A percentile compares a stretch with the other conserved stretches of the same genome.
phyloP scores from a whole-genome alignment of 2,329 filamentous ascomycete species.

The Sarocladium kiliense region DNA sequence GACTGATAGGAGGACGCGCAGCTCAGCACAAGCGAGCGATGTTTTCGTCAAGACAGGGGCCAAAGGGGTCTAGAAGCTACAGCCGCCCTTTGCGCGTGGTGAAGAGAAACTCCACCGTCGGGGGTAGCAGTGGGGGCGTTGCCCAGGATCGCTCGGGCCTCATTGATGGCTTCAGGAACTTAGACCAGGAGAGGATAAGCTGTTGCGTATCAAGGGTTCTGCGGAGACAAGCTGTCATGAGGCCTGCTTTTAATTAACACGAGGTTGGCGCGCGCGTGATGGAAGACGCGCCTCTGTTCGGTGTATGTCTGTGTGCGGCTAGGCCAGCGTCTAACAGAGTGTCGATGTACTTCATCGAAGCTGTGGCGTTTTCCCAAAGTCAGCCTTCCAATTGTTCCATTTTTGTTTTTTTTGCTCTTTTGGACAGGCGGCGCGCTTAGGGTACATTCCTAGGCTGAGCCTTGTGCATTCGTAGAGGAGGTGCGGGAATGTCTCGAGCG shows the following conservation, averaged over 20 bases:
- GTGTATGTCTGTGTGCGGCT: not conserved
- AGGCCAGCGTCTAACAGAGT: too few relatives aligned
- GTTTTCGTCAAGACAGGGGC: not conserved
- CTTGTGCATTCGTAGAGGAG: not conserved
- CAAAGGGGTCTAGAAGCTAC: too few relatives aligned
- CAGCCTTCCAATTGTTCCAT: not conserved
- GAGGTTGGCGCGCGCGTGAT: constrained; percentile 6
- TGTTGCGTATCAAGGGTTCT: not conserved
- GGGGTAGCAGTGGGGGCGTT: not conserved
- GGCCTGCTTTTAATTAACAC: constrained; percentile 2
- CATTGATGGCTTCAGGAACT: not conserved
- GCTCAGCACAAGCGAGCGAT: too few relatives aligned
- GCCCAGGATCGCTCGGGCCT: not conserved
- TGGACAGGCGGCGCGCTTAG: not conserved
- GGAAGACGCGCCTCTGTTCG: not conserved
- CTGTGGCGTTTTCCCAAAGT: not conserved
- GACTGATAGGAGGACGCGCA: too few relatives aligned
- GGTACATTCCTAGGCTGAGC: not conserved
- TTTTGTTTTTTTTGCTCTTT: not conserved
- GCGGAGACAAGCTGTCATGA: not conserved
- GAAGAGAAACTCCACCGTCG: not conserved
- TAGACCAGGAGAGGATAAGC: not conserved
- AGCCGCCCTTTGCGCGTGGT: not conserved
- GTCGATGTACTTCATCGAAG: too few relatives aligned
- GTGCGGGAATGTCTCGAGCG: not conserved